Evolutionary conservation across 345 rosid genomes (phyloP).

Genomic region (Gossypium arboreum): DNA sequence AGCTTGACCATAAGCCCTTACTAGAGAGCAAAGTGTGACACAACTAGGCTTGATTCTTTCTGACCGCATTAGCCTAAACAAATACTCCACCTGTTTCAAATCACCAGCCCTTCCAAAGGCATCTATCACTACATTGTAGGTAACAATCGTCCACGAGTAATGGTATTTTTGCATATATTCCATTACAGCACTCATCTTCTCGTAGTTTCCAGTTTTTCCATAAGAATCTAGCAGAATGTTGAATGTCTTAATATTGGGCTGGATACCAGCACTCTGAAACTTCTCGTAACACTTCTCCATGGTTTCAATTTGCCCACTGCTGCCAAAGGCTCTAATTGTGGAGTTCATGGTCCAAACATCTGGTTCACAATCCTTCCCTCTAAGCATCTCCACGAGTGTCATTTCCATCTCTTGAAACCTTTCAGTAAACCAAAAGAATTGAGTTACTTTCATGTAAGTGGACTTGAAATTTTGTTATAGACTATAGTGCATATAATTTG

Average conservation of each 20-base stretch:
- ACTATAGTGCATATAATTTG: too few species aligned
- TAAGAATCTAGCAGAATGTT: conserved; percentile 83
- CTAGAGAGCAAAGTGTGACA: conserved; percentile 81
- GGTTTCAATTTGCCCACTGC: conserved; percentile 71
- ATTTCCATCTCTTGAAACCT: conserved; percentile 94
- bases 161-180: conserved; percentile 91
- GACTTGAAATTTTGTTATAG: background rate
- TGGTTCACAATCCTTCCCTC: conserved; percentile 61
- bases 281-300: conserved; percentile 93
- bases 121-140: conserved; percentile 88
- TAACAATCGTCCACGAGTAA: conserved; percentile 87
- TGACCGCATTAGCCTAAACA: conserved; percentile 77
- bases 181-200: conserved; percentile 92
- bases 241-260: conserved; percentile 82
- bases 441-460: conserved; percentile 21
- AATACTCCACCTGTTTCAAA: conserved; percentile 81
- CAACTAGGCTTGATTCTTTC: conserved; percentile 84
- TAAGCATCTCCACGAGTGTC: conserved; percentile 70
- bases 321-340: conserved; percentile 80
- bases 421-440: conserved; percentile 23
- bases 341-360: conserved; percentile 97
- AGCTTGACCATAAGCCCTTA: conserved; percentile 75
- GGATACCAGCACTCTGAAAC: conserved; percentile 88
- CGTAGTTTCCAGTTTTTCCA: conserved; percentile 65
- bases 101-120: conserved; percentile 88